Conservation (phyloP, 169 alveolate species). For the Fabrea salina region DNA sequence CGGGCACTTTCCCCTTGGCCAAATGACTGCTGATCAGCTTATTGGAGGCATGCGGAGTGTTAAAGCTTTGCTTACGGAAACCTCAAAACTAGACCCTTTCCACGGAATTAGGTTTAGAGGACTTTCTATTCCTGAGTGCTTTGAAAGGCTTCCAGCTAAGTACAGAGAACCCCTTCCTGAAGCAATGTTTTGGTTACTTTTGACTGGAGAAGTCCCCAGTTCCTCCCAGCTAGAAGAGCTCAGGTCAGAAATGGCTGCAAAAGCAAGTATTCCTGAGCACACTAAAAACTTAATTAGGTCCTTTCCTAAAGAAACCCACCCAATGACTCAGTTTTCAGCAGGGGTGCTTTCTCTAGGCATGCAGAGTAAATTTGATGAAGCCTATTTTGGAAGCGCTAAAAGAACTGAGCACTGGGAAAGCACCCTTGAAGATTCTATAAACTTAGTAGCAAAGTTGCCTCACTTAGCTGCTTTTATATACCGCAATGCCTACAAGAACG, state of each 20-base stretch:
- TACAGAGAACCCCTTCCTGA: slow-evolving; percentile 89
- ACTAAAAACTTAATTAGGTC: slow-evolving; percentile 75
- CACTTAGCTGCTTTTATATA: slow-evolving; percentile 66
- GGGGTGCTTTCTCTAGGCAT: slow-evolving; percentile 89
- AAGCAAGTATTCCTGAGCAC: slow-evolving; percentile 81
- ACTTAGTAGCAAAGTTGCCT: slow-evolving; percentile 78
- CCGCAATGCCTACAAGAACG: slow-evolving; percentile 44
- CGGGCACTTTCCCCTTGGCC: slow-evolving; percentile 7
- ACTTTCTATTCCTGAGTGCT: slow-evolving; percentile 77
- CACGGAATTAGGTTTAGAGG: slow-evolving; percentile 91
- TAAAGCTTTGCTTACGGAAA: slow-evolving; percentile 89
- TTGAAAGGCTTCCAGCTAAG: slow-evolving; percentile 77
- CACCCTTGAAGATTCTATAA: slow-evolving; percentile 85
- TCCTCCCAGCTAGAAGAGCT: slow-evolving; percentile 70
- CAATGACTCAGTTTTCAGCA: slow-evolving; percentile 92
- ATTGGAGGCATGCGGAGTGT: slow-evolving; percentile 91
- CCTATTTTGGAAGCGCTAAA: slow-evolving; percentile 50
- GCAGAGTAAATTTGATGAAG: slow-evolving; percentile 74
- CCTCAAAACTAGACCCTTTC: slow-evolving; percentile 89
- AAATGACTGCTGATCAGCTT: slow-evolving; percentile 12
- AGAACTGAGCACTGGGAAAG: slow-evolving; percentile 88
- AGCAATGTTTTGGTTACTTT: slow-evolving; percentile 89
- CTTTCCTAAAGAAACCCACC: slow-evolving; percentile 89
- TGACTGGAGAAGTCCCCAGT: slow-evolving; percentile 92
- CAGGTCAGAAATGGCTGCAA: slow-evolving; percentile 72